Conservation (phyloP, 345 rosid genomes). For the Eucalyptus fibrosa region DNA sequence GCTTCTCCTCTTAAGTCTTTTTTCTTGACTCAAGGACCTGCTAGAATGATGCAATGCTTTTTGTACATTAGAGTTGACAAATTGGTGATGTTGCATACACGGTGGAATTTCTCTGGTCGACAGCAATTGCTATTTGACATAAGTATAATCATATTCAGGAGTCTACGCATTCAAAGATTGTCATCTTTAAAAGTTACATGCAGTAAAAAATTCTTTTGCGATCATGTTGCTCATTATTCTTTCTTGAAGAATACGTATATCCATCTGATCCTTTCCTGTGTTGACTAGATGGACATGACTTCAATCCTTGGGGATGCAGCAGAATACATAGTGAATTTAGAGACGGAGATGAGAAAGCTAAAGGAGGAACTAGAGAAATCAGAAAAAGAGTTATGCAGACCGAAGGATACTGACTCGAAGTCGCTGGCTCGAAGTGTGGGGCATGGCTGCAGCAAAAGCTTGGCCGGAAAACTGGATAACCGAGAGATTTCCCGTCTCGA, state of each 20-base stretch:
- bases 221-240: background rate
- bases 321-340: slow-evolving; percentile 50
- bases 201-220: background rate
- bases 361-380: slow-evolving; percentile 45
- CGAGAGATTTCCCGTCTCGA: background rate
- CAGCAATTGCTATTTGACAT: background rate
- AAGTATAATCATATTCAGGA: background rate
- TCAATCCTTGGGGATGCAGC: slow-evolving; percentile 66
- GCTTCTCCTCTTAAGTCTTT: background rate
- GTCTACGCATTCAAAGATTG: background rate
- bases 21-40: background rate
- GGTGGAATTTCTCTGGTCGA: background rate
- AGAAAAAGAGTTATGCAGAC: slow-evolving; percentile 20
- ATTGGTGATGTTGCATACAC: background rate
- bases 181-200: background rate
- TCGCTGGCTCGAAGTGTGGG: background rate
- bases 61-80: background rate
- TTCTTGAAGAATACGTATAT: background rate
- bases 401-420: slow-evolving; percentile 1
- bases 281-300: slow-evolving; percentile 56
- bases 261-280: background rate
- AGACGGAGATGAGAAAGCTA: slow-evolving; percentile 32
- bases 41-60: background rate
- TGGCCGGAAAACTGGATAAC: background rate
- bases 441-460: background rate